A percentile compares a stretch with the other conserved stretches of the same genome.
Conservation (phyloP, 2,329 filamentous ascomycete species). For the Ramichloridium luteum region DNA sequence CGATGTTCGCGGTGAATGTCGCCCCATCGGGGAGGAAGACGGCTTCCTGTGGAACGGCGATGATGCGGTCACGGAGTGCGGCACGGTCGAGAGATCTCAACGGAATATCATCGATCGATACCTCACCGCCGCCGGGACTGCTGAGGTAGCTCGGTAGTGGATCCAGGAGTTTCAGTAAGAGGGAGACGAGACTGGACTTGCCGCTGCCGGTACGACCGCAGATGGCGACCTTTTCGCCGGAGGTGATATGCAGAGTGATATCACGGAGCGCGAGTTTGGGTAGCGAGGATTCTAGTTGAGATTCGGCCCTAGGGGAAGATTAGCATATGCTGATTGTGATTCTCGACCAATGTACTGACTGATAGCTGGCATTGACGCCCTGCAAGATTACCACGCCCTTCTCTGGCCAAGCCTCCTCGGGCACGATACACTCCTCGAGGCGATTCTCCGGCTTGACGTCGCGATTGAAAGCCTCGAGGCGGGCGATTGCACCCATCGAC, state of each 20-base stretch:
- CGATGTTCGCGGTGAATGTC: constrained; percentile 38
- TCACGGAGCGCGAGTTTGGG: constrained; percentile 15
- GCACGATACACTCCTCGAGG: constrained; percentile 46
- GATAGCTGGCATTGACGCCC: constrained; percentile 43
- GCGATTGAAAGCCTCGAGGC: constrained; percentile 42
- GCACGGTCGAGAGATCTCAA: too few species aligned
- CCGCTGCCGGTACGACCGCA: constrained; percentile 33
- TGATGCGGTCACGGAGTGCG: too few species aligned
- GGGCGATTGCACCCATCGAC: constrained; percentile 43
- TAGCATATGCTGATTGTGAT: too few species aligned
- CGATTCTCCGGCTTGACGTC: constrained; percentile 39
- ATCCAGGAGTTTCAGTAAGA: too few species aligned
- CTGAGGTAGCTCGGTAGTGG: too few species aligned
- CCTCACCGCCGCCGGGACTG: too few species aligned
- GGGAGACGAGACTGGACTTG: too few species aligned
- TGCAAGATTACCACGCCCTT: constrained; percentile 62
- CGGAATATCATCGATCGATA: too few species aligned
- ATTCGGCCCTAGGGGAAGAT: too few species aligned
- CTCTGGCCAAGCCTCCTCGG: constrained; percentile 62
- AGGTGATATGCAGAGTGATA: constrained; percentile 18
- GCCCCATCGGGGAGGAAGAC: constrained; percentile 32
- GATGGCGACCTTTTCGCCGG: constrained; percentile 25
- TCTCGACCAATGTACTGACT: too few species aligned
- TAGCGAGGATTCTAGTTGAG: too few species aligned
- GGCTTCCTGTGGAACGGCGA: not conserved